Evolutionary conservation across 441 rosid species (phyloP), one percentile per base, ranked within the genome.

Genomic region (Cnidoscolus chayamansa): DNA sequence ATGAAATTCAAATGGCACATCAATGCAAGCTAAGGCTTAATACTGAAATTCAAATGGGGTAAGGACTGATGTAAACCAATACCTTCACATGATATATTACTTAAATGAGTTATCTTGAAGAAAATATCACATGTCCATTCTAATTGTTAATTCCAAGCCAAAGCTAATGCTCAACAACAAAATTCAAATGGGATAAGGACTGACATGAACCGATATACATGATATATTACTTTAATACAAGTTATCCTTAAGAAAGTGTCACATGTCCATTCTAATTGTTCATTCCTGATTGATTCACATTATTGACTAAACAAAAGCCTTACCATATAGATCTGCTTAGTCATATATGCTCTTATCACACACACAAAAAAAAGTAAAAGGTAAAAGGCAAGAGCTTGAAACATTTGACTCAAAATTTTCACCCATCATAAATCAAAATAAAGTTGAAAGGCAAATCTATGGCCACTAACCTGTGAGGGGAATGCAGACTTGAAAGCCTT

Each of bases 381-480:
- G 40, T 35, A 35, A 40, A 40, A 40, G 45, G 45, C 45, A 6
- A 40, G 45, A 40, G 45, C 7, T 40, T 4, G 45, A 5, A 40
- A 40, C 45, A 5, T 35, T 35, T 35, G 37, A 25, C 25, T 25
- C 25, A 17, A 25, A 2, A 25, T 55, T 7, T 16, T 63, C 1
- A 43, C n/a, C 3, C 32, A 37, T 32, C 10, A 71, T 11, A 49
- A 54, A 57, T 30, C 51, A 67, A 67, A 63, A 53, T 15, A 55
- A 49, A 71, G 35, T 54, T 9, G 40, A 59, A 68, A 53, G 17
- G 19, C 49, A 57, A 25, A 25, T 25, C 4, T 11, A 20, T 35
- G 60, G 54, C 47, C 56, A 49, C 78, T 70, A 71, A 81, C 84
- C 82, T 81, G 82, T 70, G 84, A 76, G 20, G 80, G 82, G 53